Base-by-base conservation (phyloP, 2,329 filamentous ascomycete species). In the Fusarium siculi region DNA sequence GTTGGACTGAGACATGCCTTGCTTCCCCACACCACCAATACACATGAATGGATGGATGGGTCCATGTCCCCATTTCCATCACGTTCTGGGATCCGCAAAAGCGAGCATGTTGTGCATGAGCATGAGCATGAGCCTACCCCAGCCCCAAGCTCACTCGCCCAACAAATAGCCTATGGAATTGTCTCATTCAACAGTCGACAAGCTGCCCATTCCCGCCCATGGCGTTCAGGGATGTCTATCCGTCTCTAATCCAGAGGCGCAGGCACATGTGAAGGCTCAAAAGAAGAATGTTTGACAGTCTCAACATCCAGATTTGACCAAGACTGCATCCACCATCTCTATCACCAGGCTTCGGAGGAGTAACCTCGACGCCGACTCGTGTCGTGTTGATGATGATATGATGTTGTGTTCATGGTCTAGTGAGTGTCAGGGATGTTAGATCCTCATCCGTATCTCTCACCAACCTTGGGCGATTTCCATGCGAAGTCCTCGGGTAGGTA, bases 101-200 rank as follows among this genome's bases (percentile, higher is more conserved):
- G 71, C 71, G 67, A 71, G 59, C 71, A 73, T 73, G 71, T 68
- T 73, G 71, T 73, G 71, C 71, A 73, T 74, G 63, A 57, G 54
- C 53, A 56, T 23, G 36, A 55, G 52, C 53, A 56, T 25, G 40
- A 73, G 63, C 52, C 50, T 64, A 65, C 63, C 67, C 55, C 55
- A 58, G 67, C 49, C 49, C 37, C 30, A 43, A 36, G 58, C 39
- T 61, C 62, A 44, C 40, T 54, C 42, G 19, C 58, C 71, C 63
- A 72, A 72, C 50, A 73, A 58, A 58, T 36, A 71, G 43, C 63
- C 68, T 63, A 71, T 67, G 47, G 28, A 40, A 46, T 60, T 63
- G 44, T 37, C 47, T 59, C 46, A 44, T 73, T 44, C 19, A 49
- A 49, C 42, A 32, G 19, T 32, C 39, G 37, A 46, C 49, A 64